Conservation (phyloP, 177 flowering plant species). For the Vitis hybrid region DNA sequence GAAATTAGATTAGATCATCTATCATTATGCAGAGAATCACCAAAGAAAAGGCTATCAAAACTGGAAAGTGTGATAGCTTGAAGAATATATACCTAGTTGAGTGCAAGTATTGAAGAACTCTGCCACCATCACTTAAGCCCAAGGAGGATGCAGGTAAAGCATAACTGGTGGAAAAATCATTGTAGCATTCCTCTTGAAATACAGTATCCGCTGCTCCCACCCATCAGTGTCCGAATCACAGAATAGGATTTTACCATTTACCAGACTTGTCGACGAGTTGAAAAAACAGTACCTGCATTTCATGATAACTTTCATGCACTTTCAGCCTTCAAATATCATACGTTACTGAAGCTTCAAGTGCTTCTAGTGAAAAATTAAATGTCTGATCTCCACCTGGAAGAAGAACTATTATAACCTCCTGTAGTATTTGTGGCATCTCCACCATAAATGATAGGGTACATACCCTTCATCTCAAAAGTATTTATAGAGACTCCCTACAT, state of each 20-base stretch:
- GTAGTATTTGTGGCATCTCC: slow-evolving; percentile 25
- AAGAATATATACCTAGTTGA: slow-evolving; percentile 8
- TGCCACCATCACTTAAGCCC: neutral
- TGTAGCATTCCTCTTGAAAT: slow-evolving; percentile 2
- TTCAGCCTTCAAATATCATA: no score
- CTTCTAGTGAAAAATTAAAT: no score
- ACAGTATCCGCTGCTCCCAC: slow-evolving; percentile 15
- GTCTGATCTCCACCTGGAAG: slow-evolving; percentile 3
- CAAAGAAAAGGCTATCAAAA: neutral
- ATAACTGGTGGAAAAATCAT: slow-evolving; percentile 2
- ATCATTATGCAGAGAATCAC: no score
- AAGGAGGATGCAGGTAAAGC: slow-evolving; percentile 19
- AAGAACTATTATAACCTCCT: neutral
- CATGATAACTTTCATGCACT: neutral
- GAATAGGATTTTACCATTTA: slow-evolving; percentile 16
- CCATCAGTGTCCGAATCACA: slow-evolving; percentile 2
- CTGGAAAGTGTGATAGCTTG: neutral
- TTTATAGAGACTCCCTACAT: slow-evolving; percentile 38
- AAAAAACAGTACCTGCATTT: slow-evolving; percentile 3
- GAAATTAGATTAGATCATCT: no score
- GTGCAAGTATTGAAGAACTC: slow-evolving; percentile 8
- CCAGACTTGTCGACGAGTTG: slow-evolving; percentile 6
- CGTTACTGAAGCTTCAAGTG: no score
- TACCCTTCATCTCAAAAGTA: slow-evolving; percentile 22
- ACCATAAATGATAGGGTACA: slow-evolving; percentile 28